Conservation (phyloP, 768 basidiomycete species). For the Amylocystis lapponica region DNA sequence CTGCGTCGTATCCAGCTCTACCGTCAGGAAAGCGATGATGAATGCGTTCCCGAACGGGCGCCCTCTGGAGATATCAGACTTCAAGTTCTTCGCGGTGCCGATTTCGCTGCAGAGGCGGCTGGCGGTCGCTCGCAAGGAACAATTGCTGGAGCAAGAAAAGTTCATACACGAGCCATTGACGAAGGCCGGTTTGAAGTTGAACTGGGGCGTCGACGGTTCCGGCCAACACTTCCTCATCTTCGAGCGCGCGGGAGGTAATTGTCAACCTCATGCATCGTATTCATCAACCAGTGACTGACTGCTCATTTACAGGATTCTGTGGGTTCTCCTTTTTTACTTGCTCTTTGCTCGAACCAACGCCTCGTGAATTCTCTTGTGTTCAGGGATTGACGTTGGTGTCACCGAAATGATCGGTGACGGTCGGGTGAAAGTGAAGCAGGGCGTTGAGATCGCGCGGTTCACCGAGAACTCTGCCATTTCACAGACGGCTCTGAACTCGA, state of each 20-base stretch:
- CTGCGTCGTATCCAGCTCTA: constrained; percentile 22
- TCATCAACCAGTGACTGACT: not conserved
- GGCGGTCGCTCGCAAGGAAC: constrained; percentile 11
- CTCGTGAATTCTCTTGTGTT: not conserved
- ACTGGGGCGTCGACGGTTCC: constrained; percentile 28
- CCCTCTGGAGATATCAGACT: constrained; percentile 20
- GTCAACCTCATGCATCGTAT: not conserved
- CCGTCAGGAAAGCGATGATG: not conserved
- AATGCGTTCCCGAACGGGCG: constrained; percentile 14
- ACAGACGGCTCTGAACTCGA: constrained; percentile 21
- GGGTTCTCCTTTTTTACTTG: not conserved
- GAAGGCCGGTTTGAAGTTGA: constrained; percentile 33
- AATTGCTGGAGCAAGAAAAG: constrained; percentile 24
- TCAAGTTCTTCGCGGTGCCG: constrained; percentile 19
- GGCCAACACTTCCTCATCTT: constrained; percentile 25
- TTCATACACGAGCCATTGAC: constrained; percentile 29
- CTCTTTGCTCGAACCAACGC: not conserved
- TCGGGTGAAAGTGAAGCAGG: constrained; percentile 15
- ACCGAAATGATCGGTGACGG: constrained; percentile 16
- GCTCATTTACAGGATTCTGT: constrained; percentile 1
- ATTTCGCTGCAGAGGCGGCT: constrained; percentile 19
- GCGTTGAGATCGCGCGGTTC: constrained; percentile 10
- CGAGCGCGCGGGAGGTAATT: constrained; percentile 29
- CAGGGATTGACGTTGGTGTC: constrained; percentile 18
- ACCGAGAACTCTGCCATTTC: constrained; percentile 21